A percentile compares a stretch with the other conserved stretches of the same genome.
phyloP scores from a whole-genome alignment of 2,329 filamentous ascomycete genomes.

The Dactylellina parvicollis region DNA sequence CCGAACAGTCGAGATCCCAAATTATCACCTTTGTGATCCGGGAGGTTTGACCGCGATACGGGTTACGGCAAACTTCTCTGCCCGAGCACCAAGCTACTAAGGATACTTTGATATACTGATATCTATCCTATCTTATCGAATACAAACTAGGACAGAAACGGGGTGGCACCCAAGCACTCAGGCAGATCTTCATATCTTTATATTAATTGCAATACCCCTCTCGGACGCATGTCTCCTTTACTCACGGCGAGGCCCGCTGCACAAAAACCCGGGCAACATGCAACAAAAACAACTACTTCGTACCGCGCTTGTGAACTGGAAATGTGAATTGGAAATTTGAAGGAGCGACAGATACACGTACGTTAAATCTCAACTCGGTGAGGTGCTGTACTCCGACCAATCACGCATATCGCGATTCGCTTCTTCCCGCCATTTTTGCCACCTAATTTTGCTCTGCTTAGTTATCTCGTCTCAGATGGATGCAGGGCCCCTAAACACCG shows the following conservation, averaged over 20 bases:
- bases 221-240: slow-evolving; percentile 2
- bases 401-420: slow-evolving; percentile 48
- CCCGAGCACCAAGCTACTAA: neutral
- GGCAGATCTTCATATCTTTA: no score
- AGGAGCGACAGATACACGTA: slow-evolving; percentile 10
- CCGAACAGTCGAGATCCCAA: neutral
- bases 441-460: slow-evolving; percentile 1
- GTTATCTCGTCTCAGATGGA: slow-evolving; percentile 8
- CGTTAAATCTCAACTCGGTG: slow-evolving; percentile 7
- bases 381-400: slow-evolving; percentile 19
- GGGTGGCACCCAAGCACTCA: neutral
- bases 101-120: neutral
- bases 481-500: neutral
- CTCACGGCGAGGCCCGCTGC: neutral
- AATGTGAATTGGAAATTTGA: no score
- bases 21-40: neutral
- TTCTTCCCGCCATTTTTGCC: slow-evolving; percentile 41
- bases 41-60: neutral
- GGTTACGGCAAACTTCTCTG: neutral
- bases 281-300: slow-evolving; percentile 53
- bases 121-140: slow-evolving; percentile 35
- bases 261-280: slow-evolving; percentile 46
- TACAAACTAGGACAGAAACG: neutral
- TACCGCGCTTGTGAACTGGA: slow-evolving; percentile 23
- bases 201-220: no score